Conservation (phyloP, 768 basidiomycete species). For the Ramaria sp. region DNA sequence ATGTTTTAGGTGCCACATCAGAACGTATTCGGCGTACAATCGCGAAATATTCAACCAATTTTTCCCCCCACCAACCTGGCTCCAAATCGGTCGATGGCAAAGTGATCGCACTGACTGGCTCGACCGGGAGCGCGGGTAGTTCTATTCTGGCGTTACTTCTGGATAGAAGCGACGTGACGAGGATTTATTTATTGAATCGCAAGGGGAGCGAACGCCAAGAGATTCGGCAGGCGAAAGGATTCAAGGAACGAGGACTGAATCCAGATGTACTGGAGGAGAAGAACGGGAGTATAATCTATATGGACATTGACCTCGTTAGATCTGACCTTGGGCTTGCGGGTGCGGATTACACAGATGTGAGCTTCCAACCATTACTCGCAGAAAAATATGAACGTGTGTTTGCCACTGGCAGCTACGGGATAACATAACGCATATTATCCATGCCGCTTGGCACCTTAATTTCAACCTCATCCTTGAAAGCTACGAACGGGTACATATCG, state of each 20-base stretch:
- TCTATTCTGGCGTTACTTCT: not conserved
- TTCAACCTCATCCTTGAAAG: conserved; percentile 5
- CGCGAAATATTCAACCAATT: not conserved
- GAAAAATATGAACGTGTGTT: no score
- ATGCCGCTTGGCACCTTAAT: conserved; percentile 10
- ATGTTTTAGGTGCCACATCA: no score
- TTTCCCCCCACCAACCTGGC: not conserved
- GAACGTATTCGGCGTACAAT: no score
- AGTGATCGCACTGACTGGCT: not conserved
- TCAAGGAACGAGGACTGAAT: not conserved
- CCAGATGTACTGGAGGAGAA: not conserved
- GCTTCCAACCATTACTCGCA: no score
- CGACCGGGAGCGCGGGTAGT: not conserved
- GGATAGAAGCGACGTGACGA: not conserved
- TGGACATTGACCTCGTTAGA: not conserved
- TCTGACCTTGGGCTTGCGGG: not conserved
- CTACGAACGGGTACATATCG: conserved; percentile 11
- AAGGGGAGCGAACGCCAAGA: not conserved
- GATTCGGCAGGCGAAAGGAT: not conserved
- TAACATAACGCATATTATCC: conserved; percentile 8
- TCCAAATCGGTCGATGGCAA: not conserved
- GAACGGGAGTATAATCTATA: not conserved
- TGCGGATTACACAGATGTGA: no score
- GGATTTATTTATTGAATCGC: not conserved
- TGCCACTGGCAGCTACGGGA: not conserved